Percentiles rank a stretch among this genome's conserved stretches.
These are phyloP conservation scores for Lignosus rhinocerotis DNA, from an alignment of 1,284 basidiomycete genomes.

Conservation along the genomic window DNA sequence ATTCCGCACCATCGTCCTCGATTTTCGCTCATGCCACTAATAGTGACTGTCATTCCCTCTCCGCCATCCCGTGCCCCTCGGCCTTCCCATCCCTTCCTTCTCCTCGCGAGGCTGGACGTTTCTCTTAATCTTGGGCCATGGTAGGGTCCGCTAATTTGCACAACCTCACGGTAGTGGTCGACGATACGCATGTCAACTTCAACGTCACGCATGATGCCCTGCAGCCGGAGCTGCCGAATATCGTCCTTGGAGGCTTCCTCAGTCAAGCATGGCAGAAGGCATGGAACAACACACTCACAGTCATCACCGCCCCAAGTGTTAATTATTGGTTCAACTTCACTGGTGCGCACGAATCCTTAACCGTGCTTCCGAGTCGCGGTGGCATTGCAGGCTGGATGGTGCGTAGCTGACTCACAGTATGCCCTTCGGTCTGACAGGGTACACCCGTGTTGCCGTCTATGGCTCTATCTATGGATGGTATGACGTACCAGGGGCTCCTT, in stretches of 20 bases:
- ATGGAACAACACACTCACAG: neutral
- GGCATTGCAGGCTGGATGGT: too few species aligned
- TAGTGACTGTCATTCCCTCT: too few species aligned
- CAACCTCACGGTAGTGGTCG: neutral
- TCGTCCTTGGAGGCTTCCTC: neutral
- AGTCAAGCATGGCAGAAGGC: neutral
- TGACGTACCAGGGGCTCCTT: neutral
- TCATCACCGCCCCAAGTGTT: neutral
- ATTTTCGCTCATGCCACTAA: too few species aligned
- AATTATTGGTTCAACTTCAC: constrained; percentile 4
- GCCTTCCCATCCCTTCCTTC: neutral
- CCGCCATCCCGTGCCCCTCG: neutral
- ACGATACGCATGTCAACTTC: neutral
- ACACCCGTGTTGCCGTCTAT: neutral
- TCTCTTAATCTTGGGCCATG: neutral
- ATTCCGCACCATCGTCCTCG: too few species aligned
- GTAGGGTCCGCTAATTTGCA: neutral
- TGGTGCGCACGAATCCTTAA: neutral
- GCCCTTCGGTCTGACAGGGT: neutral
- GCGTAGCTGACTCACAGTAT: too few species aligned
- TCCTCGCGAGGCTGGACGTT: neutral
- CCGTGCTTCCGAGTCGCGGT: too few species aligned
- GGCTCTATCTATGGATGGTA: neutral
- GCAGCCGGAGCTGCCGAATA: neutral
- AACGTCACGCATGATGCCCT: neutral